Conservation (phyloP, 371 early-diverging fungal species). For the Mortierella sp. region DNA sequence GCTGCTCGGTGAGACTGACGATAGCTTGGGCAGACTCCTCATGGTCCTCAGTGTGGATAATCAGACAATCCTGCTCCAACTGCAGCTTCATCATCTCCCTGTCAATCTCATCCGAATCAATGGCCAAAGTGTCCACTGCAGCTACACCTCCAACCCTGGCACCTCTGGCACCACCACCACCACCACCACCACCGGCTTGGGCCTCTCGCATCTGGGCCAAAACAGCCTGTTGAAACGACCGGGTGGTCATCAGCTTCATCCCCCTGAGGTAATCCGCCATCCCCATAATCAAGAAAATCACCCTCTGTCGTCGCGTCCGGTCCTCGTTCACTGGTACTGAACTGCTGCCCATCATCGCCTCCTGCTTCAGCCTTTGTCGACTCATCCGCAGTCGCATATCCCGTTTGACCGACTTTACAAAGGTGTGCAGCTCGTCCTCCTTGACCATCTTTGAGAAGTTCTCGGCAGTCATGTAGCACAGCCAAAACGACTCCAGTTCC, state of each 20-base stretch:
- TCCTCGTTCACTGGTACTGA: too few relatives aligned
- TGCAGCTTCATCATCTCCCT: conserved; percentile 59
- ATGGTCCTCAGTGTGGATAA: conserved; percentile 61
- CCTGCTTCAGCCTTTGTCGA: conserved; percentile 17
- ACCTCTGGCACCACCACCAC: neutral
- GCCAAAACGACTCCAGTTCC: conserved; percentile 30
- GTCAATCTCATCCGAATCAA: conserved; percentile 56
- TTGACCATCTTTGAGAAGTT: conserved; percentile 21
- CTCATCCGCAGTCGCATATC: conserved; percentile 28
- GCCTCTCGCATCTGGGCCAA: conserved; percentile 9
- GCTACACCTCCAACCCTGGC: neutral
- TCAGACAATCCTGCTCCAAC: conserved; percentile 61
- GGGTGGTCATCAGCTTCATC: conserved; percentile 13
- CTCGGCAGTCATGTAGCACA: conserved; percentile 24
- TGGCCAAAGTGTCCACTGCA: neutral
- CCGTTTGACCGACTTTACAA: conserved; percentile 18
- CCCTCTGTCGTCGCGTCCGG: conserved; percentile 16
- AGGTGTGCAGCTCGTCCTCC: neutral
- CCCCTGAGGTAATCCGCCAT: conserved; percentile 20
- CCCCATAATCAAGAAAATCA: conserved; percentile 33
- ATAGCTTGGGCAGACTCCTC: conserved; percentile 69
- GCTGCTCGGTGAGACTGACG: conserved; percentile 69
- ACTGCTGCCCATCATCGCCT: conserved; percentile 12
- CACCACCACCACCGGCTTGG: neutral
- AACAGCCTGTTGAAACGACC: conserved; percentile 22